Evolutionary conservation across 1,139 yeast genomes (phyloP), one percentile per base, ranked within the genome.

Genomic region (Diutina pseudorugosa): DNA sequence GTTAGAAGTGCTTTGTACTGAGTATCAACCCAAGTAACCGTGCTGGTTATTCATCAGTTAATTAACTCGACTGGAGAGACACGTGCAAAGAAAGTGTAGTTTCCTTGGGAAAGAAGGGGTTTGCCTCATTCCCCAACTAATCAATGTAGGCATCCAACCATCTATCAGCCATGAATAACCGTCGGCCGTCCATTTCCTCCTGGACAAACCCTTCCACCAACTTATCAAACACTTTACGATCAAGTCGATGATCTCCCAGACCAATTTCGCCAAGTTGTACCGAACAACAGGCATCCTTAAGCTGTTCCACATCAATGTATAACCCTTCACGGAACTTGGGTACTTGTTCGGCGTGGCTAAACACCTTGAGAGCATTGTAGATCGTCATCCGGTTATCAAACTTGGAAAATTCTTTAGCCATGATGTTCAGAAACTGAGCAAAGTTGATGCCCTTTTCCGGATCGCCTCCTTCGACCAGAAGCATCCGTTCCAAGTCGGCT

Each of bases 351-450:
- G 60, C 62, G 23, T 67, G 68, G 14, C 55, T 47, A 63, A 87
- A 84, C 4, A 79, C 79, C 54, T 73, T 73, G 58, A 90, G 74
- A 4, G 95, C 91, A 50, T 77, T 74, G 52, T 72, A 65, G 16
- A 91, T 69, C 54, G 87, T 87, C 30, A 71, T 70, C 47, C 77
- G 72, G 53, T 81, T 80, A 27, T 89, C 85, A 53, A 88, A 70
- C 53, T 75, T 74, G 53, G 74, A 70, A 51, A 86, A 65, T 56
- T 79, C 80, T 6, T 69, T 68, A 2, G 89, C 80, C 83, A 91
- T 81, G 47, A 83, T 69, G 4, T 84, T 79, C 61, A 86, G 70
- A 64, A 83, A 91, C 51, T 78, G 79, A 2, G 94, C 82, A 61
- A 90, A 88, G 47, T 81, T 80, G 43, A 89, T 60, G n/a, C 80